A percentile compares a stretch with the other conserved stretches of the same genome.
Conservation (phyloP, 23 red algal genomes). For the Gracilaria gracilis region DNA sequence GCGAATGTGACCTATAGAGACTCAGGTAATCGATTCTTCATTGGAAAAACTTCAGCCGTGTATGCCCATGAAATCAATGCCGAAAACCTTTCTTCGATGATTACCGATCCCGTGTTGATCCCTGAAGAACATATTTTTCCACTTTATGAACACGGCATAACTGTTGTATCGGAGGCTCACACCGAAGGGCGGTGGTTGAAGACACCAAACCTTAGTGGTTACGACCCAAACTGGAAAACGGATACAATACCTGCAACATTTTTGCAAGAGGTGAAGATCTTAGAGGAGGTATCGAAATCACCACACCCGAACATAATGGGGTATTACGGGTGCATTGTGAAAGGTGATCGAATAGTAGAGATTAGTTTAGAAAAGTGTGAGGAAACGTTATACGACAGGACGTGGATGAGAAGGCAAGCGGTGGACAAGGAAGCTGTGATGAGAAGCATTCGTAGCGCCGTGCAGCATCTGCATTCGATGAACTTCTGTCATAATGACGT, state of each 20-base stretch:
- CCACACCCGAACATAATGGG: background rate
- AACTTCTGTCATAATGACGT: conserved; percentile 23
- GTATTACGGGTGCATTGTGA: conserved; percentile 21
- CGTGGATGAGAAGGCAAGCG: conserved; percentile 22
- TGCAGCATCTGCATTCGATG: conserved; percentile 1
- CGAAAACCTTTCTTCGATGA: conserved; percentile 7
- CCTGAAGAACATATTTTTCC: conserved; percentile 15
- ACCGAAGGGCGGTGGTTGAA: conserved; percentile 7
- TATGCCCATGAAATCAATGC: background rate
- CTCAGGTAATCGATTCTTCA: too few species aligned
- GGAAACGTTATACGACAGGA: conserved; percentile 34
- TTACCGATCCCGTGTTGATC: background rate
- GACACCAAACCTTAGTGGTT: conserved; percentile 8
- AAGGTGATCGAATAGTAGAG: conserved; percentile 2
- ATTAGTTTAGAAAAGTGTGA: conserved; percentile 12
- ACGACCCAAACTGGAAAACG: conserved; percentile 1
- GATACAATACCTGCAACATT: conserved; percentile 2
- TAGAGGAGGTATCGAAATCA: conserved; percentile 9
- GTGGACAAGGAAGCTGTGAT: conserved; percentile 18
- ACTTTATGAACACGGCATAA: conserved; percentile 19
- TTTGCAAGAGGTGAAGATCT: conserved; percentile 2
- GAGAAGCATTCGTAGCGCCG: conserved; percentile 5
- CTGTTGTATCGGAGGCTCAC: background rate
- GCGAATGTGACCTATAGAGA: too few species aligned
- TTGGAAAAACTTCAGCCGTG: background rate